These are phyloP conservation scores for Rosellinia necatrix DNA, from an alignment of 2,329 filamentous ascomycete genomes.

Conservation along the genomic window DNA sequence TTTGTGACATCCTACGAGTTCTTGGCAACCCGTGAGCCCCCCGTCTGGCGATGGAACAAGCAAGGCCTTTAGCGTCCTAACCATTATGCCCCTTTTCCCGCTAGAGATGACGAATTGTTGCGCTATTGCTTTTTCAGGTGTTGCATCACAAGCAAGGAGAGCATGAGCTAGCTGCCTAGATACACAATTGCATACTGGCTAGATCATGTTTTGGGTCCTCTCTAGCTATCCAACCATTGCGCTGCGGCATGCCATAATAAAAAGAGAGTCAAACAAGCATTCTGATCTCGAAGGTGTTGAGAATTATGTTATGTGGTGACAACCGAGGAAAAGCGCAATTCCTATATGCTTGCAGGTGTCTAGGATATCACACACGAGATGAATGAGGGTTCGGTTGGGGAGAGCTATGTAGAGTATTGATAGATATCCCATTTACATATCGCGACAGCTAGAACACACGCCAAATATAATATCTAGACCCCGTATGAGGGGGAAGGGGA, in stretches of 20 bases:
- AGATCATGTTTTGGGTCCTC: not conserved
- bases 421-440: constrained; percentile 44
- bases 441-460: constrained; percentile 44
- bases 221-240: not conserved
- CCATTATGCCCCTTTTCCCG: no score
- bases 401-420: constrained; percentile 42
- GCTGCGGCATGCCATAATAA: no score
- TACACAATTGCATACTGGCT: not conserved
- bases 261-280: no score
- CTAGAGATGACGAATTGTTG: constrained; percentile 38
- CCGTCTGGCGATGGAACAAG: constrained; percentile 40
- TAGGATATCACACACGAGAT: no score
- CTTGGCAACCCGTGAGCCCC: constrained; percentile 44
- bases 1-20: constrained; percentile 47
- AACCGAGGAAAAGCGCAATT: no score
- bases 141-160: constrained; percentile 40
- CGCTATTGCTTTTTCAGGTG: constrained; percentile 42
- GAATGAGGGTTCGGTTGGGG: not conserved
- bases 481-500: constrained; percentile 39
- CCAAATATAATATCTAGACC: constrained; percentile 41
- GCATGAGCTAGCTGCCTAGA: constrained; percentile 40
- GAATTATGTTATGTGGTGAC: no score
- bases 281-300: no score
- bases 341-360: no score
- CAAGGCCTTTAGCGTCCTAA: constrained; percentile 42